Evolutionary conservation across 805 yeast species (phyloP).

Genomic region (Candida argentea): DNA sequence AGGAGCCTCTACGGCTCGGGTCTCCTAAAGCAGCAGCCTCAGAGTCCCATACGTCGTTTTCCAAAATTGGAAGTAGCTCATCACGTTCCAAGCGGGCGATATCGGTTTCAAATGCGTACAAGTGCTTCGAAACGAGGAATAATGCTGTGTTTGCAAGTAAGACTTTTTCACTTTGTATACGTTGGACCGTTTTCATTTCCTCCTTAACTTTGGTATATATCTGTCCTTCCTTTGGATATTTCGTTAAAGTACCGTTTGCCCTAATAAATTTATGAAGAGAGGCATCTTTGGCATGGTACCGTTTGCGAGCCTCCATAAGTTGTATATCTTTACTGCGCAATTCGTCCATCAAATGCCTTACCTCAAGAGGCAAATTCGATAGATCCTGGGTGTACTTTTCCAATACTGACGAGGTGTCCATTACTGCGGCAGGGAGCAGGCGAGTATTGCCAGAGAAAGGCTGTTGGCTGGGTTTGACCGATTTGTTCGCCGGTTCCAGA

Average conservation of each 20-base stretch:
- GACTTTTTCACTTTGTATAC: conserved; percentile 69
- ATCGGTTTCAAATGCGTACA: conserved; percentile 63
- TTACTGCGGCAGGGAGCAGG: too few species aligned
- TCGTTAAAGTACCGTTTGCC: conserved; percentile 71
- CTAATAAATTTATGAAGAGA: conserved; percentile 75
- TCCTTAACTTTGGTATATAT: conserved; percentile 56
- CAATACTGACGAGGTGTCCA: conserved; percentile 81
- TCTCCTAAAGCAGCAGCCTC: neutral
- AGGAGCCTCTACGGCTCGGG: conserved; percentile 8
- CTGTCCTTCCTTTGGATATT: conserved; percentile 72
- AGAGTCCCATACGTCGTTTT: conserved; percentile 8
- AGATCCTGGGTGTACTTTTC: conserved; percentile 48
- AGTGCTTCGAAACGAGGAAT: conserved; percentile 65
- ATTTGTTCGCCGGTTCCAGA: too few species aligned
- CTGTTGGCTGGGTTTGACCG: too few species aligned
- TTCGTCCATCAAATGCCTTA: conserved; percentile 72
- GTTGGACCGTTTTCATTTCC: conserved; percentile 49
- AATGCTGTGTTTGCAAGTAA: conserved; percentile 76
- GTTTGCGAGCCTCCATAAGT: conserved; percentile 54
- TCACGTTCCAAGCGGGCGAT: conserved; percentile 68
- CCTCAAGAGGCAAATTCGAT: conserved; percentile 80
- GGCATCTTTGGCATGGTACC: conserved; percentile 62
- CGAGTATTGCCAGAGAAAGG: too few species aligned
- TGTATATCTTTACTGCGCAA: conserved; percentile 59
- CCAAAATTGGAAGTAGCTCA: conserved; percentile 60